Percentiles rank a stretch among this genome's conserved stretches.
Evolutionary conservation across 2,329 filamentous ascomycete species (phyloP).

Genomic region (Hymenoscyphus fructigenus): DNA sequence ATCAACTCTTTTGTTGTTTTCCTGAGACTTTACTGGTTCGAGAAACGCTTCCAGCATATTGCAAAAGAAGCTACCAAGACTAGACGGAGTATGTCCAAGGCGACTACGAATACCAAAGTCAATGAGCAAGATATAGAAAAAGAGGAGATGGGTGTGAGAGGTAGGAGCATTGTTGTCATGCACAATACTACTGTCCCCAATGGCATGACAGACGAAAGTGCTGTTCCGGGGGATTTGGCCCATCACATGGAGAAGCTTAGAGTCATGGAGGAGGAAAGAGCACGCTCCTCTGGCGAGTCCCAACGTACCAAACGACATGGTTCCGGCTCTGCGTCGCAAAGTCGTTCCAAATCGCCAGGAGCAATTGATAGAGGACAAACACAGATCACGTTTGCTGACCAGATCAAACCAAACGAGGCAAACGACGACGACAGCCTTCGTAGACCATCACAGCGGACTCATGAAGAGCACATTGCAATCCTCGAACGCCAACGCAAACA

Average conservation of each 20-base stretch:
- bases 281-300: slow-evolving; percentile 21
- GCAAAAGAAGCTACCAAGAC: slow-evolving; percentile 69
- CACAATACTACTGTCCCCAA: slow-evolving; percentile 53
- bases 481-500: slow-evolving; percentile 77
- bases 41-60: slow-evolving; percentile 88
- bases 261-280: slow-evolving; percentile 20
- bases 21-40: slow-evolving; percentile 94
- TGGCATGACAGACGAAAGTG: slow-evolving; percentile 58
- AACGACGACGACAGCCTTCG: slow-evolving; percentile 45
- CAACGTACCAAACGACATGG: slow-evolving; percentile 18
- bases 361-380: slow-evolving; percentile 16
- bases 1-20: slow-evolving; percentile 87
- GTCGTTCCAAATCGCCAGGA: slow-evolving; percentile 12
- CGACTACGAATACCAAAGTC: slow-evolving; percentile 56
- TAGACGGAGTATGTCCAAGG: slow-evolving; percentile 62
- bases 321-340: slow-evolving; percentile 20
- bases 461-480: slow-evolving; percentile 85
- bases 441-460: slow-evolving; percentile 52
- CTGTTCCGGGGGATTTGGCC: slow-evolving; percentile 37
- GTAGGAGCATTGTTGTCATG: slow-evolving; percentile 65
- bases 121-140: slow-evolving; percentile 42
- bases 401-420: slow-evolving; percentile 54
- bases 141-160: slow-evolving; percentile 60
- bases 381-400: slow-evolving; percentile 64
- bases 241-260: slow-evolving; percentile 24